Evolutionary conservation across 2,329 filamentous ascomycete species (phyloP).

Genomic region (Phaeosphaeria sp.): DNA sequence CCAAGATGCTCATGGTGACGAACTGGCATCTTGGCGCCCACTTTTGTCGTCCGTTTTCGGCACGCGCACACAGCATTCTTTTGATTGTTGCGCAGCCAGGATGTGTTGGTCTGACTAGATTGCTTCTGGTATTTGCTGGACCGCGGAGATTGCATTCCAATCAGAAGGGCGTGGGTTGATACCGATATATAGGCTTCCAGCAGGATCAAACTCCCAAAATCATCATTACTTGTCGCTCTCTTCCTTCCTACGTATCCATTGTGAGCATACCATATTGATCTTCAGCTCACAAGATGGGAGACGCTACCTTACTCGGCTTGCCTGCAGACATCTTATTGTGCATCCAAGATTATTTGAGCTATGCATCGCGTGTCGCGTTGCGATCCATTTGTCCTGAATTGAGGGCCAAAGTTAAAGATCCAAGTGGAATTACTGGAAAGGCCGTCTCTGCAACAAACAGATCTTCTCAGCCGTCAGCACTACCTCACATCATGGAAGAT

Average conservation of each 20-base stretch:
- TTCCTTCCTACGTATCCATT: neutral
- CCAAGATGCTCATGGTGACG: no score
- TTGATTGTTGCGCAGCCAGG: no score
- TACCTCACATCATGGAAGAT: neutral
- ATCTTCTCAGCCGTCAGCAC: neutral
- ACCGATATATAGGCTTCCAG: no score
- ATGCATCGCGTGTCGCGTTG: neutral
- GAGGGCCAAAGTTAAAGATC: neutral
- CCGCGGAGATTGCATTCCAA: no score
- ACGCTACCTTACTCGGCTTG: neutral
- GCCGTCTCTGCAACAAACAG: neutral
- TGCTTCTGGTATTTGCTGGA: no score
- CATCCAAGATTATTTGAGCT: neutral
- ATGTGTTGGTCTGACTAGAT: no score
- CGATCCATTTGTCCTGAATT: neutral
- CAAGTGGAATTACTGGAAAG: neutral
- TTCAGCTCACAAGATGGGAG: neutral
- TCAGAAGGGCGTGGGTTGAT: no score
- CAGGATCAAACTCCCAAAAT: no score
- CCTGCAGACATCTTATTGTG: neutral
- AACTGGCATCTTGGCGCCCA: no score
- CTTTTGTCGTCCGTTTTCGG: no score
- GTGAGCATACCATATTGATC: neutral
- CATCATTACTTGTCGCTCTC: neutral
- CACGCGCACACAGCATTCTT: no score